phyloP scores from a whole-genome alignment of 78 protist species.

The Chrysochromulina tobinii region DNA sequence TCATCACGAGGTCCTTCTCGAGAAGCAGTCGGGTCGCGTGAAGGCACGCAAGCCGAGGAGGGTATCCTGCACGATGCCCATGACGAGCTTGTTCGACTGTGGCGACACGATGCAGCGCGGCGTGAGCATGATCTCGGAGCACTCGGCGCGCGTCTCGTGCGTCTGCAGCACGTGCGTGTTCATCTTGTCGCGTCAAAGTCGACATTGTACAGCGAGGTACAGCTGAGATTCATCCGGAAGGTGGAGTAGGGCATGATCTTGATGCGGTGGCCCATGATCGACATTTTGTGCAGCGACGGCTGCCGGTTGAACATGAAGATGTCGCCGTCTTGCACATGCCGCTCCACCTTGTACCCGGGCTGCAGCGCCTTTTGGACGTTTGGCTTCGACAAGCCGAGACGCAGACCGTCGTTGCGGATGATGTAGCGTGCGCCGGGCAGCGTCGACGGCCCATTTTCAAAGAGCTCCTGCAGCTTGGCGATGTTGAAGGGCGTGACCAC shows the following conservation, averaged over 20 bases:
- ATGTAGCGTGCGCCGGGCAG: conserved; percentile 82
- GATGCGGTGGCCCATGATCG: conserved; percentile 98
- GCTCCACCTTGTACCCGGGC: conserved; percentile 85
- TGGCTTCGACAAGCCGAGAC: conserved; percentile 66
- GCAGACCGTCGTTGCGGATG: conserved; percentile 82
- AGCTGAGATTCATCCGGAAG: conserved; percentile 96
- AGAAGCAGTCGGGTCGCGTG: conserved; percentile 93
- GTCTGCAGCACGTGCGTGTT: conserved; percentile 99
- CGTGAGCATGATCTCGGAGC: conserved; percentile 92
- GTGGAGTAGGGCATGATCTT: conserved; percentile 96
- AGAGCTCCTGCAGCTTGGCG: conserved; percentile 51
- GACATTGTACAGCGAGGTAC: conserved; percentile 99
- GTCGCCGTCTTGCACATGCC: conserved; percentile 95
- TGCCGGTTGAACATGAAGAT: conserved; percentile 97
- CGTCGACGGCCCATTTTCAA: conserved; percentile 85
- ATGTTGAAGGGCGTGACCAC: conserved; percentile 93
- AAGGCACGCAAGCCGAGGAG: conserved; percentile 84
- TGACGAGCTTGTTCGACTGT: conserved; percentile 95
- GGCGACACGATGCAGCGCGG: conserved; percentile 98
- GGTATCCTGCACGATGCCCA: conserved; percentile 99
- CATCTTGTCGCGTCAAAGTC: conserved; percentile 99
- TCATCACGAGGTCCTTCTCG: conserved; percentile 80
- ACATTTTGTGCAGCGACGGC: conserved; percentile 99
- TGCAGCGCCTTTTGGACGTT: conserved; percentile 46
- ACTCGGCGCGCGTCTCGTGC: conserved; percentile 86